Base-by-base conservation (phyloP, 306 rosid genomes). In the Echinosophora koreensis region DNA sequence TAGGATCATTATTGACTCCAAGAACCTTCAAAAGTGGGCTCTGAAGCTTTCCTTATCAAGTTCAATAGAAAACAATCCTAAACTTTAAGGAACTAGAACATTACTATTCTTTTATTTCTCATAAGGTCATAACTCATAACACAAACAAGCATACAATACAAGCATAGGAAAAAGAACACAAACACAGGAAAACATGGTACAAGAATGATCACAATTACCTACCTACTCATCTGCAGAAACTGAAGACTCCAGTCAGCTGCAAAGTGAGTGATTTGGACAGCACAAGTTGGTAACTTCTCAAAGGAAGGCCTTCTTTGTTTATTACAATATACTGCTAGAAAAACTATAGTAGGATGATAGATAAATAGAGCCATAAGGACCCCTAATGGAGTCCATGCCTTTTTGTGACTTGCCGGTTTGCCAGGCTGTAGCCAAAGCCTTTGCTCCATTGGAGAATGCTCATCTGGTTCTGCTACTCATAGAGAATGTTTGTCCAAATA, bases 331-430 rank as follows among this genome's bases (percentile, higher is more conserved):
- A 74, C 79, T 65, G 22, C 71, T 69, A 66, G 52, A 49, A 73
- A 30, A 76, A 63, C 76, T 72, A 82, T 46, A 80, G 16, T 14
- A 72, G 68, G 51, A 52, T 41, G 3, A 76, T 52, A 81, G 50
- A 44, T 44, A 44, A 44, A 9, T 44, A 71, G 82, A 82, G 88
- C 89, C 82, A 69, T 71, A 71, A 49, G 74, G 88, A 87, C 87
- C 65, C 86, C 41, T 76, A 82, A 80, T 37, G 75, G 87, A 87
- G 85, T 82, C 96, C 85, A 78, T 89, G 97, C 93, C 94, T 89
- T 86, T 91, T 60, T 76, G 82, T 93, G 97, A 93, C 98, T 91
- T 93, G 98, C 98, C 97, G 98, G 92, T 87, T 81, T 79, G 87
- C 89, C 65, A 46, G 56, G 81, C 85, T 41, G 17, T 74, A 80